Base-by-base conservation (phyloP, 768 basidiomycete genomes). In the Tephrocybe sp. region DNA sequence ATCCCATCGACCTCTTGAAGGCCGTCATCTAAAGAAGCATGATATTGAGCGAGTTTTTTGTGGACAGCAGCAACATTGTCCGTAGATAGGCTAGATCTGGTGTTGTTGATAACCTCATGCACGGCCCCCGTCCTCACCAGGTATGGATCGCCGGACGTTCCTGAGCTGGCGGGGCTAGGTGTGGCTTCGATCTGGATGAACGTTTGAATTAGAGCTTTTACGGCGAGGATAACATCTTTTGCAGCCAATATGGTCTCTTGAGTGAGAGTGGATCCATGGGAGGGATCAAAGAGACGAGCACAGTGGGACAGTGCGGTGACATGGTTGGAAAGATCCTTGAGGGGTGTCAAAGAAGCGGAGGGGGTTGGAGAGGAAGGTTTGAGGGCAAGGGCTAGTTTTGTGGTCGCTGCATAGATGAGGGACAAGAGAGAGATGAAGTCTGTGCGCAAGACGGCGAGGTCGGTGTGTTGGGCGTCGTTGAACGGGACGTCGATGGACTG, bases 381-480 rank as follows among this genome's bases (percentile, higher is more conserved):
- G 43, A 86, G 71, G 1, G 77, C 71, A 27, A 89, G 74, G 3
- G 86, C 71, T 21, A 86, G 62, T 58, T 84, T 87, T 16, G 84
- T 87, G 4, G 77, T 67, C 24, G 75, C 66, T 18, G 69, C 64
- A 61, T 84, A 70, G n/a, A 87, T 59, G 53, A 86, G 71, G 4
- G 79, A 69, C 38, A 87, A 70, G 29, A 88, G 65, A 2, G 81
- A 75, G 18, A 80, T 49, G 15, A 84, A 64, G 59, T 89, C 87
- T 27, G 72, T 71, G 54, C 71, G 76, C 39, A 88, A 55, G 47
- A 75, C 61, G 4, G 63, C 21, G 27, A 78, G 63, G 22, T 66
- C 55, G 37, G 53, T 55, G 48, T 70, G 60, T 27, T 66, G 52
- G 40, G 52, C 43, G 60, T 57, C 45, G 44, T 33, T 19, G 42